A percentile compares a stretch with the other conserved stretches of the same genome.
Evolutionary conservation across 106 monocot genomes (phyloP).

Genomic region (Dendrobium chrysotoxum): DNA sequence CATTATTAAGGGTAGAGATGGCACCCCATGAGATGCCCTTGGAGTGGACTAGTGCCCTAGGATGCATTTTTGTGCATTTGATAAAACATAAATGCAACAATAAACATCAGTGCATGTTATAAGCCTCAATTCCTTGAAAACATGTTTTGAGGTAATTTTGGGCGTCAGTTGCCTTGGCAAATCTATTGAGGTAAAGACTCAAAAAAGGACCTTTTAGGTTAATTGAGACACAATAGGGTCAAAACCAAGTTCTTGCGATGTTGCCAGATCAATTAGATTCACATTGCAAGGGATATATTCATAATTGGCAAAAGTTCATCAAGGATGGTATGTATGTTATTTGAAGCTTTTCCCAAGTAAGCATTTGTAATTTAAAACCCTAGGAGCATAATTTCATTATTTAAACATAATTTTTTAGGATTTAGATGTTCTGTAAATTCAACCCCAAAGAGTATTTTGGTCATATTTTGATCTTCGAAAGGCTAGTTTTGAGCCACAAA

Average conservation of each 20-base stretch:
- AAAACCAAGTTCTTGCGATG: neutral
- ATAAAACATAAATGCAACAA: too few species aligned
- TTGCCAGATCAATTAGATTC: neutral
- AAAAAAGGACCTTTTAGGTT: neutral
- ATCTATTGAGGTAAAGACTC: neutral
- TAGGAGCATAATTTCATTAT: neutral
- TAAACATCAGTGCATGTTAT: too few species aligned
- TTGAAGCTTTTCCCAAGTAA: neutral
- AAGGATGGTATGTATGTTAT: neutral
- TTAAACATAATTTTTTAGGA: neutral
- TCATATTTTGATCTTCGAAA: neutral
- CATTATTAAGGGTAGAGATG: too few species aligned
- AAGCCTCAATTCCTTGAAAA: neutral
- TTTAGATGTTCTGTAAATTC: neutral
- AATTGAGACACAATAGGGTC: neutral
- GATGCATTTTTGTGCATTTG: too few species aligned
- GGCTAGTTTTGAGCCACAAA: neutral
- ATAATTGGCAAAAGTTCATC: neutral
- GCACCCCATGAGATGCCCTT: too few species aligned
- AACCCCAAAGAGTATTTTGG: neutral
- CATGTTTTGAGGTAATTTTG: neutral
- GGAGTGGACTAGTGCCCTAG: too few species aligned
- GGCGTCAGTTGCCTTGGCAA: neutral
- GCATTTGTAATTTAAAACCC: neutral
- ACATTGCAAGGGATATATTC: neutral